Percentiles rank a stretch among this genome's conserved stretches.
Conservation (phyloP, 768 basidiomycete species). For the Lactarius pseudohatsudake region DNA sequence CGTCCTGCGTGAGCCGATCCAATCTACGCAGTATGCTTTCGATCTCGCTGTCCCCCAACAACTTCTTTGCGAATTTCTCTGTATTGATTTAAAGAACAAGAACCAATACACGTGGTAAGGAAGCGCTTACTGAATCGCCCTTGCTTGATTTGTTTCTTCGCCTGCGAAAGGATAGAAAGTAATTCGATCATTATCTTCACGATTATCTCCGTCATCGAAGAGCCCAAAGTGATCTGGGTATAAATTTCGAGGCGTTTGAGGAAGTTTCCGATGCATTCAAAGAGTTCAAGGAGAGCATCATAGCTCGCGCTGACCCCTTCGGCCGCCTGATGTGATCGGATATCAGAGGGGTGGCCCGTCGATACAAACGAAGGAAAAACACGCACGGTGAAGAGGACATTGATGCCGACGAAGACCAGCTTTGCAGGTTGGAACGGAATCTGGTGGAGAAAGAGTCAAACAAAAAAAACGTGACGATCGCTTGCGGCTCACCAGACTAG, state of each 20-base stretch:
- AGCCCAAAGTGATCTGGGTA: neutral
- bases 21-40: neutral
- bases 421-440: neutral
- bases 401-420: neutral
- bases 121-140: neutral
- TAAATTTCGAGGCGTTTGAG: neutral
- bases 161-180: neutral
- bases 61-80: slow-evolving; percentile 1
- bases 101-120: neutral
- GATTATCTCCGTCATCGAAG: neutral
- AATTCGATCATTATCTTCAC: neutral
- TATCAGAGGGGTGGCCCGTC: neutral
- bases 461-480: neutral
- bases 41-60: slow-evolving; percentile 1
- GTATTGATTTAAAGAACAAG: slow-evolving; percentile 14
- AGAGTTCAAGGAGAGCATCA: neutral
- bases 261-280: neutral
- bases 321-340: neutral
- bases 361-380: neutral
- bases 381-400: neutral
- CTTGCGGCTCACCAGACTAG: neutral
- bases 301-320: neutral
- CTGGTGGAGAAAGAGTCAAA: neutral
- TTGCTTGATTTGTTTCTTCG: neutral
- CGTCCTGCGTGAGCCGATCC: neutral